phyloP scores from a whole-genome alignment of 345 rosid species.

The Citrus sp. region DNA sequence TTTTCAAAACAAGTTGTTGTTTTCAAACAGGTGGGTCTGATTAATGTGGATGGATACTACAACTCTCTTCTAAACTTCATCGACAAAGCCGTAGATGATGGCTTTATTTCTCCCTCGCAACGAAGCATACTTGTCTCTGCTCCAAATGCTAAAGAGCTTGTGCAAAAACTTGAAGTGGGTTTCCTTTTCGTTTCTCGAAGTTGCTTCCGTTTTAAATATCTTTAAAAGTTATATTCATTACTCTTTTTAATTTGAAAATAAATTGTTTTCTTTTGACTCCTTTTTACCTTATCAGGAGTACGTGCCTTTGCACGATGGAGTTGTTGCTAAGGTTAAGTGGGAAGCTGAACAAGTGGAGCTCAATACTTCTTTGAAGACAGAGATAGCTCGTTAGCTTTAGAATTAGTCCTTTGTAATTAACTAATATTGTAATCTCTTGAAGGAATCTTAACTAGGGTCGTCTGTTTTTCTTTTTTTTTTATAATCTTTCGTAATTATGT shows the following conservation, averaged over 20 bases:
- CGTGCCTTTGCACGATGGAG: conserved; percentile 56
- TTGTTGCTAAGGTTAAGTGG: conserved; percentile 48
- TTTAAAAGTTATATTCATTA: background rate
- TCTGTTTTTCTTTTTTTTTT: no score
- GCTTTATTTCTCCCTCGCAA: conserved; percentile 52
- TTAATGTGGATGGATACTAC: conserved; percentile 55
- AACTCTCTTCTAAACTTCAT: conserved; percentile 37
- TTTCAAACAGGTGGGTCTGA: conserved; percentile 44
- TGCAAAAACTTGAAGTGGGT: conserved; percentile 59
- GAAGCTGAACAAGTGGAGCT: conserved; percentile 59
- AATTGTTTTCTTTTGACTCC: background rate
- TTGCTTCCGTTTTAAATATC: background rate
- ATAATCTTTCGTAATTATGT: no score
- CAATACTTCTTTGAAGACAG: conserved; percentile 44
- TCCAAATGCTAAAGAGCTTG: conserved; percentile 45
- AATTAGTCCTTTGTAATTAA: background rate
- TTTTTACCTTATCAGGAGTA: conserved; percentile 34
- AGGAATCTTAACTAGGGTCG: background rate
- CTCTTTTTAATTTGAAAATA: background rate
- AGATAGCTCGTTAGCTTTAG: conserved; percentile 46
- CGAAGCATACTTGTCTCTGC: conserved; percentile 63
- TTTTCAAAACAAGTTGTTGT: no score
- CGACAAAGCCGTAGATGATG: conserved; percentile 62
- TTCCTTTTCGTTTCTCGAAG: background rate
- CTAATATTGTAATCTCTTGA: background rate